Percentiles rank a stretch among this genome's conserved stretches.
These are phyloP conservation scores for Nasturtium officinale DNA, from an alignment of 345 rosid genomes.

Conservation along the genomic window DNA sequence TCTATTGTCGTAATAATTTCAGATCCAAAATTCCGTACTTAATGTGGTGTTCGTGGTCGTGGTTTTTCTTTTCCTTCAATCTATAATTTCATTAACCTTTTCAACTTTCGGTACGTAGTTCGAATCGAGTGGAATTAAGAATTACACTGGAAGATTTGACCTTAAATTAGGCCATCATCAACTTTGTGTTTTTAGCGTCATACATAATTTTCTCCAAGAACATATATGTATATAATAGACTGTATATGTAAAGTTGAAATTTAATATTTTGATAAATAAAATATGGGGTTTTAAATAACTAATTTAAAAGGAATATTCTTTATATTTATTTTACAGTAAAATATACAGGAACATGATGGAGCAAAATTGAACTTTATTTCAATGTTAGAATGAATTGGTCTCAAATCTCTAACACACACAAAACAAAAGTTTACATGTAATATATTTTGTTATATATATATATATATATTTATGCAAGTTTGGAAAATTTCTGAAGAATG, in stretches of 20 bases:
- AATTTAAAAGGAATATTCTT: too few species aligned
- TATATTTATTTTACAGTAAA: too few species aligned
- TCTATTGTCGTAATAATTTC: constrained; percentile 1
- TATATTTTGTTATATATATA: too few species aligned
- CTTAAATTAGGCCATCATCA: not conserved
- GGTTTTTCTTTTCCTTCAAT: not conserved
- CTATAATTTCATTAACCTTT: not conserved
- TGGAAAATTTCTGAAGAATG: not conserved
- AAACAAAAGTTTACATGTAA: not conserved
- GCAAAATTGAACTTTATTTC: too few species aligned
- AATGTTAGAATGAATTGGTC: too few species aligned
- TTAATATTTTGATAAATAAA: too few species aligned
- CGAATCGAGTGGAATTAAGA: not conserved
- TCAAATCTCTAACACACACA: too few species aligned
- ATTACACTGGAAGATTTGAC: not conserved
- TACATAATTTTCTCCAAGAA: not conserved
- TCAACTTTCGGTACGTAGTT: not conserved
- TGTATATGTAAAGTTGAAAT: not conserved
- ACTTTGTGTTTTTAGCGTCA: not conserved
- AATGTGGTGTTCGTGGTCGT: not conserved
- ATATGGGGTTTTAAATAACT: too few species aligned
- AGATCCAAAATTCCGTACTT: not conserved
- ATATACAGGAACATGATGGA: too few species aligned
- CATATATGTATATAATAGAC: not conserved
- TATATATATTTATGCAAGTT: not conserved